These are phyloP conservation scores for Trichoderma asperelloides DNA, from an alignment of 495 filamentous ascomycete species.

Conservation along the genomic window DNA sequence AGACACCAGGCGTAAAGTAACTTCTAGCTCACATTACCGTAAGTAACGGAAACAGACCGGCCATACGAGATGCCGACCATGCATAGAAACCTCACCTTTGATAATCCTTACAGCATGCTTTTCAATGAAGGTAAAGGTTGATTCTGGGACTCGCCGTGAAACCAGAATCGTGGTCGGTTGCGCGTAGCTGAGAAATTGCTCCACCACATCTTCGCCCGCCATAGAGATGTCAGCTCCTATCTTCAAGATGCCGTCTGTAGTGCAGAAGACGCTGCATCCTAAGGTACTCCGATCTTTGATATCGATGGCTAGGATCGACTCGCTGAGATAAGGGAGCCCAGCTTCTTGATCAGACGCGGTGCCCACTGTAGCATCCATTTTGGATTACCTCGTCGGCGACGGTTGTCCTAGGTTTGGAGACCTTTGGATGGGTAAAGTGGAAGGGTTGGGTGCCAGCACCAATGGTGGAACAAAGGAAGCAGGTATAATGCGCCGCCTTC, in stretches of 20 bases:
- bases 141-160: conserved; percentile 60
- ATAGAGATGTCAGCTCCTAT: conserved; percentile 74
- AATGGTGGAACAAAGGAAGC: no score
- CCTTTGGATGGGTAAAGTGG: neutral
- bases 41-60: neutral
- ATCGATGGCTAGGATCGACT: conserved; percentile 68
- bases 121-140: conserved; percentile 38
- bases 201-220: conserved; percentile 60
- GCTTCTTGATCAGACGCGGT: neutral
- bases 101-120: conserved; percentile 26
- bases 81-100: conserved; percentile 28
- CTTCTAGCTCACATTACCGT: neutral
- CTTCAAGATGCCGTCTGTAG: conserved; percentile 62
- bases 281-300: conserved; percentile 60
- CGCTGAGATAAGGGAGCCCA: neutral
- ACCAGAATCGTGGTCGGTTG: conserved; percentile 75
- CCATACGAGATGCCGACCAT: conserved; percentile 6
- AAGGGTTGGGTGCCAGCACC: no score
- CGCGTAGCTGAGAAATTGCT: conserved; percentile 66
- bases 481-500: no score
- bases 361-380: neutral
- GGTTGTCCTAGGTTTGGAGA: neutral
- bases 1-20: neutral
- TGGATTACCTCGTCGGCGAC: neutral
- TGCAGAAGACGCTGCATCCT: conserved; percentile 82